Conservation (phyloP, 1,284 basidiomycete genomes). For the Cryptococcus sp. region DNA sequence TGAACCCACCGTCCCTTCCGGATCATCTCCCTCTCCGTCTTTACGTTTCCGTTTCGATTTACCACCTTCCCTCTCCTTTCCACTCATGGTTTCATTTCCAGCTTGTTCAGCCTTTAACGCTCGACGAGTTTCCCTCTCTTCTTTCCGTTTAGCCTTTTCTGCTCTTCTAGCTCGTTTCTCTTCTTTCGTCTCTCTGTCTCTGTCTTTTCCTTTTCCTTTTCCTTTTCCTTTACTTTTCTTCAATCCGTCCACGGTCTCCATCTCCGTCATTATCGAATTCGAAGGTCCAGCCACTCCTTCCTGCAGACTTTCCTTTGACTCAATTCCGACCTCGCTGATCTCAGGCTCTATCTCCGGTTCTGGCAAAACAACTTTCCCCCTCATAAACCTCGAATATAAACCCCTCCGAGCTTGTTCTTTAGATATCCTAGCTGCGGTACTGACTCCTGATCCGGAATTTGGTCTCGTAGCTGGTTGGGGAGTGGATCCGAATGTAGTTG, state of each 20-base stretch:
- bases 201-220: slow-evolving; percentile 4
- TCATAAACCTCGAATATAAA: slow-evolving; percentile 75
- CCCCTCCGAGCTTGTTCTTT: slow-evolving; percentile 67
- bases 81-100: neutral
- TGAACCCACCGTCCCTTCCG: neutral
- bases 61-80: neutral
- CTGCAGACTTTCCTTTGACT: neutral
- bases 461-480: too few relatives aligned
- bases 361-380: slow-evolving; percentile 63
- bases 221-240: slow-evolving; percentile 5
- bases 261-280: neutral
- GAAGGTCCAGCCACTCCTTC: slow-evolving; percentile 4
- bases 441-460: slow-evolving; percentile 34
- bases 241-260: slow-evolving; percentile 2
- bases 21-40: neutral
- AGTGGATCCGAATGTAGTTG: slow-evolving; percentile 20
- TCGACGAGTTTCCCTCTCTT: slow-evolving; percentile 5
- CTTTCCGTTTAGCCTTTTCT: slow-evolving; percentile 15
- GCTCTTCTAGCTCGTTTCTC: slow-evolving; percentile 14
- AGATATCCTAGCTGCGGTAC: slow-evolving; percentile 63
- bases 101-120: neutral
- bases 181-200: slow-evolving; percentile 21
- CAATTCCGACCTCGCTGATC: slow-evolving; percentile 5
- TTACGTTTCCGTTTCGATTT: neutral
- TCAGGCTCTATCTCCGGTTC: slow-evolving; percentile 28